Evolutionary conservation across 2,329 filamentous ascomycete genomes (phyloP).

Genomic region (Fusarium siculi): DNA sequence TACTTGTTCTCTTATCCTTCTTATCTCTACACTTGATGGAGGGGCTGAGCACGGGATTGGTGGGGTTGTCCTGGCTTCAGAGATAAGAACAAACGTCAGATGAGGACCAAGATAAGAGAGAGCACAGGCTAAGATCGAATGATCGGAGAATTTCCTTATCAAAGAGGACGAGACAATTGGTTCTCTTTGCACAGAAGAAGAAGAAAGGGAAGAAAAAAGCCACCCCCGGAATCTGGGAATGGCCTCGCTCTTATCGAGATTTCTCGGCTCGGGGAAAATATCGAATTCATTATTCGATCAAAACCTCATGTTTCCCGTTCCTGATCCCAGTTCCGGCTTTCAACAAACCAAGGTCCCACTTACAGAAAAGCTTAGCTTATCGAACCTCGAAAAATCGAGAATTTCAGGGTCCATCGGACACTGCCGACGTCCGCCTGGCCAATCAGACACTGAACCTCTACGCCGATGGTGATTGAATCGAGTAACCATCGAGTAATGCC

Average conservation of each 20-base stretch:
- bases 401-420: slow-evolving; percentile 39
- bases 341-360: neutral
- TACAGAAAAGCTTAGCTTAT: slow-evolving; percentile 30
- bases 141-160: slow-evolving; percentile 22
- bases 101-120: slow-evolving; percentile 19
- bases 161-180: neutral
- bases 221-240: slow-evolving; percentile 26
- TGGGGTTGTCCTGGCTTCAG: slow-evolving; percentile 31
- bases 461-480: slow-evolving; percentile 54
- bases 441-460: slow-evolving; percentile 35
- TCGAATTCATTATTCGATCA: slow-evolving; percentile 29
- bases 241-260: slow-evolving; percentile 24
- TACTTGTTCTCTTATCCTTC: slow-evolving; percentile 16
- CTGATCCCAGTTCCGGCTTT: neutral
- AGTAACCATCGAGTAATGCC: slow-evolving; percentile 58
- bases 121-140: neutral
- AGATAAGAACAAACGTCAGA: slow-evolving; percentile 33
- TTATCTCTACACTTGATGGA: slow-evolving; percentile 38
- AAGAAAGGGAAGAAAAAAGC: neutral
- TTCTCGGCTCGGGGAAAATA: slow-evolving; percentile 9
- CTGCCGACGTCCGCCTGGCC: slow-evolving; percentile 39
- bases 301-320: slow-evolving; percentile 5
- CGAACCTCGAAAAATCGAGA: neutral
- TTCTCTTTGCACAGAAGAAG: neutral
- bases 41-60: slow-evolving; percentile 30